Conservation (phyloP, 2,329 filamentous ascomycete species). For the Pseudodiploospora longispora region DNA sequence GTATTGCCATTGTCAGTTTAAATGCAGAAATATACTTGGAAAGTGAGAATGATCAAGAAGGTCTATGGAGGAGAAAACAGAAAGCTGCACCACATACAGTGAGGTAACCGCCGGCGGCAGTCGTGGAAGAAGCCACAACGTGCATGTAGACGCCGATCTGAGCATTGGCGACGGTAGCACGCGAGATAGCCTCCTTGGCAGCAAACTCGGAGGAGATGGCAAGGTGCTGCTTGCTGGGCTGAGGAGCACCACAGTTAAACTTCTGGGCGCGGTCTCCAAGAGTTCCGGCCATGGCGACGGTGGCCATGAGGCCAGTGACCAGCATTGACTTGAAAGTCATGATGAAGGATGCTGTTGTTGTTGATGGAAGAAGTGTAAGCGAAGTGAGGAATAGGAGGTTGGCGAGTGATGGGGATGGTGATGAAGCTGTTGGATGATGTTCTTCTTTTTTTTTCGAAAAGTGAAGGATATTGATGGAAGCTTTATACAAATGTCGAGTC, state of each 20-base stretch:
- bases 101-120: conserved; percentile 23
- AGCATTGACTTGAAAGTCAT: conserved; percentile 11
- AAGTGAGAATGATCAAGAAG: too few relatives aligned
- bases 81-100: conserved; percentile 18
- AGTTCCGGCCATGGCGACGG: conserved; percentile 4
- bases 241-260: conserved; percentile 11
- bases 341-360: background rate
- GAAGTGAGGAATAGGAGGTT: background rate
- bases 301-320: conserved; percentile 13
- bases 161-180: conserved; percentile 16
- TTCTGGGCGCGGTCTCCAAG: background rate
- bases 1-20: background rate
- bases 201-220: conserved; percentile 12
- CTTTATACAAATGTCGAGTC: too few relatives aligned
- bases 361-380: background rate
- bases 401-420: background rate
- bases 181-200: conserved; percentile 9
- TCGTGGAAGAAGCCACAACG: conserved; percentile 24
- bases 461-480: too few relatives aligned
- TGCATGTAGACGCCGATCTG: conserved; percentile 29
- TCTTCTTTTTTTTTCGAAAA: too few relatives aligned
- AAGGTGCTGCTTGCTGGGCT: conserved; percentile 11
- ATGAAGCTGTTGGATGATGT: background rate
- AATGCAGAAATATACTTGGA: background rate
- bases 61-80: too few relatives aligned